These are phyloP conservation scores for Ramularia collo-cygni DNA, from an alignment of 2,329 filamentous ascomycete genomes.

Conservation along the genomic window DNA sequence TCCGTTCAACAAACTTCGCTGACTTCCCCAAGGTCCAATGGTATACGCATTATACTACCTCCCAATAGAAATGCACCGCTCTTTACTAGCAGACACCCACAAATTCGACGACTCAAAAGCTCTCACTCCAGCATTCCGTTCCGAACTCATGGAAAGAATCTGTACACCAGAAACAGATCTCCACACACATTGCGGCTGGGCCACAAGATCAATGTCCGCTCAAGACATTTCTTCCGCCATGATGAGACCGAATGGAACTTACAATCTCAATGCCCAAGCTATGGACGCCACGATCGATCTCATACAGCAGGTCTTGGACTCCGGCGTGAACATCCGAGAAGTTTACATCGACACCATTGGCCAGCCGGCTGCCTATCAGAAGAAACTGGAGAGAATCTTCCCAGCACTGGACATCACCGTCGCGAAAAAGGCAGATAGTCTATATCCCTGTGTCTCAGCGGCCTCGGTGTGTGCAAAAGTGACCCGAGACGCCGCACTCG, in stretches of 20 bases:
- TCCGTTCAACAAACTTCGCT: conserved; percentile 11
- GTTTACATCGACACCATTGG: conserved; percentile 96
- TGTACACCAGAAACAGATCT: conserved; percentile 59
- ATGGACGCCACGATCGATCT: conserved; percentile 84
- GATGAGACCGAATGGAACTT: conserved; percentile 56
- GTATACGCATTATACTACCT: conserved; percentile 67
- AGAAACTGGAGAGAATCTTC: conserved; percentile 74
- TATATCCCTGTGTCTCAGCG: conserved; percentile 89
- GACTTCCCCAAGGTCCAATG: conserved; percentile 48
- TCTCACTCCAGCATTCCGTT: conserved; percentile 71
- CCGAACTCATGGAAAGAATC: conserved; percentile 62
- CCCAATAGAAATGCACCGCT: conserved; percentile 56
- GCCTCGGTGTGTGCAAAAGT: conserved; percentile 95
- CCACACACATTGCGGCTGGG: conserved; percentile 69
- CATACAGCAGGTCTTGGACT: conserved; percentile 67
- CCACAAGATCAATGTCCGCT: conserved; percentile 71
- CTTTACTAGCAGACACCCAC: conserved; percentile 69
- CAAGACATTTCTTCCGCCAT: conserved; percentile 74
- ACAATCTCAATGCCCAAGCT: conserved; percentile 95
- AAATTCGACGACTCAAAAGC: conserved; percentile 96
- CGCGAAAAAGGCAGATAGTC: conserved; percentile 72
- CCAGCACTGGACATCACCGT: conserved; percentile 54
- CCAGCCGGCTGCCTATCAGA: conserved; percentile 74
- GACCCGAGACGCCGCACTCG: conserved; percentile 81
- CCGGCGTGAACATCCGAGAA: conserved; percentile 75